Evolutionary conservation across 2,329 filamentous ascomycete genomes (phyloP), one percentile per base, ranked within the genome.

Genomic region (Penicillium concentricum): DNA sequence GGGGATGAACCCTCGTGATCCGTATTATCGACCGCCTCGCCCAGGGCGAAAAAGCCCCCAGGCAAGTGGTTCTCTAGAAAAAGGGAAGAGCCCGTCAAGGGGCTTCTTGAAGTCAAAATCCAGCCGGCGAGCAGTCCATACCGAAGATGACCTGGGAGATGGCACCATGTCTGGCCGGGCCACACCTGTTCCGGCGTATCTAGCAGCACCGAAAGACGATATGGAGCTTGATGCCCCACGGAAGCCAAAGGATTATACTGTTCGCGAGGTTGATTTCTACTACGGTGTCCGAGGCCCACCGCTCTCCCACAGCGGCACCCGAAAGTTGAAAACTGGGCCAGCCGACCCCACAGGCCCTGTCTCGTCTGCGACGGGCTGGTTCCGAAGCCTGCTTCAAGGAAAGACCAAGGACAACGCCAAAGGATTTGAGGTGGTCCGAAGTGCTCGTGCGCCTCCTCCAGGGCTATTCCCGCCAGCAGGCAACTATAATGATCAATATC

Each of bases 361-460:
- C 20, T 89, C 91, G 2, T 93, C 90, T 8, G 93, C 94, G 0
- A 89, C 90, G 0, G 91, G 91, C 5, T 99, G 93, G 92, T 85
- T 97, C 73, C 88, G 90, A 65, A 84, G 82, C 51, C 71, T 96
- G 6, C 84, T 96, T 57, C 87, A 87, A 13, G 89, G 88, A 16
- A 96, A 95, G 76, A 91, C 87, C 7, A 97, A 96, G 70, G 93
- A 97, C 63, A 96, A 95, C 74, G 88, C 88, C 63, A 97, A 97
- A 74, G 94, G 94, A 0, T 99, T 99, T 65, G 94, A 97, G 72
- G 94, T 99, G 5, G 93, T 99, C 16, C 82, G 94, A 67, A 97
- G 92, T 71, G 85, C 91, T 8, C 85, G 92, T 54, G 92, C 94
- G 79, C 92, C 92, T 2, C 88, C 89, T 7, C 87, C 87, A 56